These are phyloP conservation scores for Kwoniella sp. DNA, from an alignment of 768 basidiomycete species.

Conservation along the genomic window DNA sequence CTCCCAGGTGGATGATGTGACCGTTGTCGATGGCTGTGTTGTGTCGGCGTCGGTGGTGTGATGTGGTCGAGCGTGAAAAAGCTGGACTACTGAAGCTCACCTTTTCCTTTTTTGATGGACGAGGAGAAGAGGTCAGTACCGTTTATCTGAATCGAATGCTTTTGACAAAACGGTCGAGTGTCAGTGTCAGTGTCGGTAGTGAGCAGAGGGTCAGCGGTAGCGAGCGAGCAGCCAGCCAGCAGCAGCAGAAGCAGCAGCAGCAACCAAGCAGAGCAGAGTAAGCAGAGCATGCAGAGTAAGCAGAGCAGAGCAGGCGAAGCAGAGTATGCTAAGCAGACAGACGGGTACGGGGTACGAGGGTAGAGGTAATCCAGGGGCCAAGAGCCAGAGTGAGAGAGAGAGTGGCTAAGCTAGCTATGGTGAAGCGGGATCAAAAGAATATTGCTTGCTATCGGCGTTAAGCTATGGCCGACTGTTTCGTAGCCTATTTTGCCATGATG, in stretches of 20 bases:
- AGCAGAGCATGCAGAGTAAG: too few species aligned
- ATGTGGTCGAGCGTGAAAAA: too few species aligned
- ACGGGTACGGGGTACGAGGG: too few species aligned
- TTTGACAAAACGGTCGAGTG: background rate
- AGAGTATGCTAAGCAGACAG: too few species aligned
- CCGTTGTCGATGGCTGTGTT: background rate
- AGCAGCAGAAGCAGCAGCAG: background rate
- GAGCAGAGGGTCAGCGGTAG: conserved; percentile 6
- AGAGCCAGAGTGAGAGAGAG: too few species aligned
- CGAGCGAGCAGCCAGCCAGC: background rate
- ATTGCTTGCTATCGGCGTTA: conserved; percentile 21
- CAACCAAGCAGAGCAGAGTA: background rate
- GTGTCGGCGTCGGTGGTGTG: too few species aligned
- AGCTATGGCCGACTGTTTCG: conserved; percentile 26
- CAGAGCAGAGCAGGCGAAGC: too few species aligned
- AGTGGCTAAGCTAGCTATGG: too few species aligned
- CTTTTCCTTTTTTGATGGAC: conserved; percentile 9
- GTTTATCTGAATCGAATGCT: background rate
- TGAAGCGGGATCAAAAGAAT: conserved; percentile 10
- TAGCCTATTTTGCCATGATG: background rate
- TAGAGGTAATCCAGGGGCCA: too few species aligned
- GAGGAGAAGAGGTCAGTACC: conserved; percentile 7
- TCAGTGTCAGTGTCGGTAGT: background rate
- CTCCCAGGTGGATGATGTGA: background rate
- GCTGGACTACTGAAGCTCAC: too few species aligned